phyloP scores from a whole-genome alignment of 2,329 filamentous ascomycete species.

The Alternaria hordeiaustralica region DNA sequence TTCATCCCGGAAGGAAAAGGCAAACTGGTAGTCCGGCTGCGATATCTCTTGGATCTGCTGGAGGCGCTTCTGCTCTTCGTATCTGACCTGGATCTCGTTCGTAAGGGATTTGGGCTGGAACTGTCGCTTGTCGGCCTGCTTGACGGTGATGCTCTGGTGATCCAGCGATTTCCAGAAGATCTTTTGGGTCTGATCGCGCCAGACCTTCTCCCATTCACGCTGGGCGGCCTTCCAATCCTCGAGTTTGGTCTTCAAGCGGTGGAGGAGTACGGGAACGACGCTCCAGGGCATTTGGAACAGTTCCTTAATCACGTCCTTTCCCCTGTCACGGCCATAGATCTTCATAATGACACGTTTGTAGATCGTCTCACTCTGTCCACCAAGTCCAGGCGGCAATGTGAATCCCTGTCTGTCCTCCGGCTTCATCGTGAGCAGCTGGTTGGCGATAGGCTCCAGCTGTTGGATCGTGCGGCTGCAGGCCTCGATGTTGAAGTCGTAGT shows the following conservation, averaged over 20 bases:
- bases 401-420: constrained; percentile 74
- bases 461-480: constrained; percentile 94
- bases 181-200: constrained; percentile 92
- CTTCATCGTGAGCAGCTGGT: constrained; percentile 83
- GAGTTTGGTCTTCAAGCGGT: constrained; percentile 90
- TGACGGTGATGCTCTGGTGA: constrained; percentile 91
- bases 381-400: constrained; percentile 80
- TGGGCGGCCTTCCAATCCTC: constrained; percentile 98
- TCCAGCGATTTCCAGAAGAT: constrained; percentile 97
- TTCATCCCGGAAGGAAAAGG: constrained; percentile 70
- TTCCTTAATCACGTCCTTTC: constrained; percentile 83
- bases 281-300: constrained; percentile 84
- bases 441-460: constrained; percentile 90
- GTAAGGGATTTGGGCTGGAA: constrained; percentile 90
- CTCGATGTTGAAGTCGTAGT: constrained; percentile 99
- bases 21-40: constrained; percentile 73
- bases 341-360: constrained; percentile 98
- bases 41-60: constrained; percentile 66
- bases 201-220: constrained; percentile 99
- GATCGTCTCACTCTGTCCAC: constrained; percentile 93
- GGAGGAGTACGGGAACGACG: constrained; percentile 86
- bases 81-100: constrained; percentile 88
- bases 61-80: constrained; percentile 84
- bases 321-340: constrained; percentile 86
- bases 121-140: constrained; percentile 87